Evolutionary conservation across 2,329 filamentous ascomycete genomes (phyloP).

Genomic region (Graphium sp.): DNA sequence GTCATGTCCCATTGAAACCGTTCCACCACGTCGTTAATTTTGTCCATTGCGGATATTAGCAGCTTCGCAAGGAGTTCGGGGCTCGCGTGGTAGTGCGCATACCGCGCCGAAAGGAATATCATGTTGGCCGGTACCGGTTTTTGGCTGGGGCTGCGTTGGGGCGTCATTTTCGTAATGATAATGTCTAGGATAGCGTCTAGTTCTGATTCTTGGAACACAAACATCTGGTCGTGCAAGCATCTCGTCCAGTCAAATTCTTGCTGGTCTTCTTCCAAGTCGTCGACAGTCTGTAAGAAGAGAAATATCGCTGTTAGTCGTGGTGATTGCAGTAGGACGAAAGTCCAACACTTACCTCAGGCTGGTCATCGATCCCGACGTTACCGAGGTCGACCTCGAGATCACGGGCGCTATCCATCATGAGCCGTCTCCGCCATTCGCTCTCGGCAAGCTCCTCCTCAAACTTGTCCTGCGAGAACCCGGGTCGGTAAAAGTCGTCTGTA

Average conservation of each 20-base stretch:
- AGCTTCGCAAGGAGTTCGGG: constrained; percentile 67
- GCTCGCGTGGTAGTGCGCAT: constrained; percentile 92
- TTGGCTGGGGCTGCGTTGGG: constrained; percentile 86
- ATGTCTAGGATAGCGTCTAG: constrained; percentile 85
- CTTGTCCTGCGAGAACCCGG: constrained; percentile 77
- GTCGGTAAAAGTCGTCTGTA: constrained; percentile 82
- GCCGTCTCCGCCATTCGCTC: constrained; percentile 82
- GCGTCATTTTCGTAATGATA: constrained; percentile 95
- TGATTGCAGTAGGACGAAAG: background rate
- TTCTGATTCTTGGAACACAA: constrained; percentile 93
- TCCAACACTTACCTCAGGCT: constrained; percentile 56
- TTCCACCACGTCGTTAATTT: constrained; percentile 95
- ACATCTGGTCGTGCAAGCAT: constrained; percentile 97
- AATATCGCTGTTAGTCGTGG: no score
- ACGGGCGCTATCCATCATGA: constrained; percentile 98
- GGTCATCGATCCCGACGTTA: constrained; percentile 89
- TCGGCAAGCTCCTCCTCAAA: constrained; percentile 98
- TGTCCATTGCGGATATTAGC: constrained; percentile 75
- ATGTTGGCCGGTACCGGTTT: constrained; percentile 97
- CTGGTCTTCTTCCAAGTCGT: constrained; percentile 73
- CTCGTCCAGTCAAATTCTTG: constrained; percentile 94
- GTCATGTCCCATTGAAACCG: constrained; percentile 98
- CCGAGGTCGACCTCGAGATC: constrained; percentile 93
- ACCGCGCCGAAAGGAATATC: constrained; percentile 85
- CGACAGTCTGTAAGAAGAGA: constrained; percentile 31